phyloP scores from a whole-genome alignment of 2,329 filamentous ascomycete species.

The Sarocladium kiliense region DNA sequence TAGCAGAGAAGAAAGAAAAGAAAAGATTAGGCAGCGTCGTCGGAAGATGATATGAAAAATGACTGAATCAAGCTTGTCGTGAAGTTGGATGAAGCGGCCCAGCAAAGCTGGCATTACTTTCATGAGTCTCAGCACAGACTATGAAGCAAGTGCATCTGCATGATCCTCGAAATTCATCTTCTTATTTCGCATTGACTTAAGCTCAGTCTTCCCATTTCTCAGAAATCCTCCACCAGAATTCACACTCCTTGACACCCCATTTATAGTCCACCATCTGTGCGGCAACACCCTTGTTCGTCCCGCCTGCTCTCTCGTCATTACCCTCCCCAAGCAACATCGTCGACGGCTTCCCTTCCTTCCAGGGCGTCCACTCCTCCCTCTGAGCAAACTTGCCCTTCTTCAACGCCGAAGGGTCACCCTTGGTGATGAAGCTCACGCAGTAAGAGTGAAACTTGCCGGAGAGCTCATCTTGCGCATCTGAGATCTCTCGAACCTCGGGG shows the following conservation, averaged over 20 bases:
- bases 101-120: too few relatives aligned
- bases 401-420: slow-evolving; percentile 25
- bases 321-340: slow-evolving; percentile 41
- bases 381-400: slow-evolving; percentile 17
- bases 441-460: slow-evolving; percentile 30
- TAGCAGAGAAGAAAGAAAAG: too few relatives aligned
- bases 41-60: too few relatives aligned
- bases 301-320: slow-evolving; percentile 43
- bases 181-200: too few relatives aligned
- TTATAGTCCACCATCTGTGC: slow-evolving; percentile 33
- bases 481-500: slow-evolving; percentile 29
- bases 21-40: too few relatives aligned
- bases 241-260: slow-evolving; percentile 37
- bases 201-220: slow-evolving; percentile 24
- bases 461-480: slow-evolving; percentile 25
- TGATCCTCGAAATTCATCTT: too few relatives aligned
- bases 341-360: slow-evolving; percentile 19
- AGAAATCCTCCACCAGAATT: slow-evolving; percentile 38
- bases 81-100: too few relatives aligned
- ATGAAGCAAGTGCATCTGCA: too few relatives aligned
- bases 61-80: too few relatives aligned
- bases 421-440: slow-evolving; percentile 29
- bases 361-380: slow-evolving; percentile 20
- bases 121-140: too few relatives aligned
- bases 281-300: slow-evolving; percentile 26